Base-by-base conservation (phyloP, 352 stramenopile species). In the Phytophthora pinifolia region DNA sequence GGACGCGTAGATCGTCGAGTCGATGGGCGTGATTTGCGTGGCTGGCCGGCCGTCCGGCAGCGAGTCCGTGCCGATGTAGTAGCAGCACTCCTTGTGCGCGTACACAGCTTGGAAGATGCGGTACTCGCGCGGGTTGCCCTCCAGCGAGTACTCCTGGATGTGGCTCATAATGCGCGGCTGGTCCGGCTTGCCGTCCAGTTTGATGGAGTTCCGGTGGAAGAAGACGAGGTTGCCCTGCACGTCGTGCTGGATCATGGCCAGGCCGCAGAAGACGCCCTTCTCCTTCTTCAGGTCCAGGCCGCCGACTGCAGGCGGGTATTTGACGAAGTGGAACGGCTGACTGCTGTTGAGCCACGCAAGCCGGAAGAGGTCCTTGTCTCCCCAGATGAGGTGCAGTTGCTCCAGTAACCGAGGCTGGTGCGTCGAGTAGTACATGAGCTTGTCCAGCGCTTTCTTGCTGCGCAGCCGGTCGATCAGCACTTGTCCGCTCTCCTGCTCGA, bases 181-280 rank as follows among this genome's bases (percentile, higher is more conserved):
- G 47, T 85, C 65, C 5, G 62, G 67, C 22, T 74, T 74, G 38
- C 84, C 84, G 43, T 88, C 74, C 22, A 95, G 59, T 69, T 95
- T 95, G 56, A 92, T 86, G 18, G 74, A 86, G 56, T 95, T 93
- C 20, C 85, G 83, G 58, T 95, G 85, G 63, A 93, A 89, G 38
- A 95, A 95, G 10, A 95, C 70, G 30, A 92, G 56, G 47, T 92
- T 85, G 49, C 85, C 85, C 31, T 92, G 74, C 4, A 89, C 70
- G 47, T 95, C 85, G 59, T 95, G 80, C 67, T 95, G 85, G 46
- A 95, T 83, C 81, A 95, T 95, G 1, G 83, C 76, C 10, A 93
- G 65, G 1, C 83, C 85, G 38, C 85, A 95, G 49, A 92, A 95
- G 12, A 92, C 72, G 38, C 78, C 72, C 48, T 88, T 87, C 50